Conservation (phyloP, 768 basidiomycete species). For the Gloeostereum incarnatum region DNA sequence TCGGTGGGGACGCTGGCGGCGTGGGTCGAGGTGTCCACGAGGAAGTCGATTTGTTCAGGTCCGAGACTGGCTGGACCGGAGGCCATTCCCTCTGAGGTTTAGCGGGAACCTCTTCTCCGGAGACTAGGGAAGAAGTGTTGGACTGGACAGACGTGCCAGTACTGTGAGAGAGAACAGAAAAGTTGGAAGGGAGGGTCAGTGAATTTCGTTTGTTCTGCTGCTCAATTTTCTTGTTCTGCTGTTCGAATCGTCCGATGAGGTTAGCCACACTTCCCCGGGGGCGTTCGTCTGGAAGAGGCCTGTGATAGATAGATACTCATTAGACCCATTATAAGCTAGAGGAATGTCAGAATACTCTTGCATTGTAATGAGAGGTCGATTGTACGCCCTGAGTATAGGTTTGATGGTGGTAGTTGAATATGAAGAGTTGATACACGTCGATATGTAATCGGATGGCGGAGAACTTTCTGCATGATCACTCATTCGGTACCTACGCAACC, state of each 20-base stretch:
- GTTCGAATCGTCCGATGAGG: slow-evolving; percentile 85
- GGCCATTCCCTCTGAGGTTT: slow-evolving; percentile 71
- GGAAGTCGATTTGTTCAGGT: slow-evolving; percentile 22
- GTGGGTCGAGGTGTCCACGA: slow-evolving; percentile 14
- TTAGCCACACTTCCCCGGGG: slow-evolving; percentile 84
- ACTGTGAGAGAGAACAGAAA: slow-evolving; percentile 58
- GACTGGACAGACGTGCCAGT: too few relatives aligned
- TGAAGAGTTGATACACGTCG: too few relatives aligned
- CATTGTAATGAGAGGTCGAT: not conserved
- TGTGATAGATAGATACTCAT: slow-evolving; percentile 24
- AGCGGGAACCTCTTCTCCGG: slow-evolving; percentile 55
- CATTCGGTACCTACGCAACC: too few relatives aligned
- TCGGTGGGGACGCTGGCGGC: slow-evolving; percentile 18
- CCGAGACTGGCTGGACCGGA: slow-evolving; percentile 18
- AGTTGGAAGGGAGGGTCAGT: slow-evolving; percentile 42
- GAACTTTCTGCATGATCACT: too few relatives aligned
- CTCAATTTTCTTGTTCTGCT: slow-evolving; percentile 74
- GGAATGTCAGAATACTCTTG: not conserved
- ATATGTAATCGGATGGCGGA: too few relatives aligned
- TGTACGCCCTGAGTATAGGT: too few relatives aligned
- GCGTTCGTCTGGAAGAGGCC: slow-evolving; percentile 84
- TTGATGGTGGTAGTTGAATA: too few relatives aligned
- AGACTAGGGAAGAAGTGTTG: too few relatives aligned
- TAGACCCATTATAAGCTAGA: not conserved
- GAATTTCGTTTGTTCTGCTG: slow-evolving; percentile 66